These are phyloP conservation scores for Ceratocystiopsis sp. DNA, from an alignment of 2,329 filamentous ascomycete species.

Conservation along the genomic window DNA sequence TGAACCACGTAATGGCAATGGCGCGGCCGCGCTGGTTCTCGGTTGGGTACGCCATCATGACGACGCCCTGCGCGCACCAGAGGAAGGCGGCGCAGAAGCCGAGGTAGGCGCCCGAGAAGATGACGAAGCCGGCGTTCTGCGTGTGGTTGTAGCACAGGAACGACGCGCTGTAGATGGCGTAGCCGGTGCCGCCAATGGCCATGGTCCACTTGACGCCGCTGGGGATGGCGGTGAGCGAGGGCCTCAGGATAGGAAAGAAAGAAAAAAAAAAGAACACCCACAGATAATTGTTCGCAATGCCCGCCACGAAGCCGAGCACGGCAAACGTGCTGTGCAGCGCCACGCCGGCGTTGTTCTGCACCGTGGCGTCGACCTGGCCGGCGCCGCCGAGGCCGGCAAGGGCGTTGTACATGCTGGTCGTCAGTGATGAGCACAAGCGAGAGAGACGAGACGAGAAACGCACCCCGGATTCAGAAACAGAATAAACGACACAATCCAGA, in stretches of 20 bases:
- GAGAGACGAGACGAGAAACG: conserved; percentile 23
- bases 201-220: conserved; percentile 45
- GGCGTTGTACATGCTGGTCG: conserved; percentile 42
- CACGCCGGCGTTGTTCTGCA: conserved; percentile 46
- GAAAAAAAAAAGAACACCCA: neutral
- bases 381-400: conserved; percentile 42
- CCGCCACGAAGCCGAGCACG: conserved; percentile 49
- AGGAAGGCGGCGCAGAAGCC: conserved; percentile 59
- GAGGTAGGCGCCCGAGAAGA: conserved; percentile 56
- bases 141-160: conserved; percentile 53
- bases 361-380: conserved; percentile 36
- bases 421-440: conserved; percentile 20
- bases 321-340: conserved; percentile 59
- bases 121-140: conserved; percentile 46
- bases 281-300: conserved; percentile 47
- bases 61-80: conserved; percentile 62
- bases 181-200: conserved; percentile 52
- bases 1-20: conserved; percentile 6
- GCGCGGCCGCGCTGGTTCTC: conserved; percentile 2
- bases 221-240: conserved; percentile 23
- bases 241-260: too few relatives aligned
- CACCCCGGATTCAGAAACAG: conserved; percentile 6
- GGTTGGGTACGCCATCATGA: conserved; percentile 44
- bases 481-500: conserved; percentile 42
- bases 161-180: conserved; percentile 50